Conservation (phyloP, 306 rosid species). For the Medicago ruthenica region DNA sequence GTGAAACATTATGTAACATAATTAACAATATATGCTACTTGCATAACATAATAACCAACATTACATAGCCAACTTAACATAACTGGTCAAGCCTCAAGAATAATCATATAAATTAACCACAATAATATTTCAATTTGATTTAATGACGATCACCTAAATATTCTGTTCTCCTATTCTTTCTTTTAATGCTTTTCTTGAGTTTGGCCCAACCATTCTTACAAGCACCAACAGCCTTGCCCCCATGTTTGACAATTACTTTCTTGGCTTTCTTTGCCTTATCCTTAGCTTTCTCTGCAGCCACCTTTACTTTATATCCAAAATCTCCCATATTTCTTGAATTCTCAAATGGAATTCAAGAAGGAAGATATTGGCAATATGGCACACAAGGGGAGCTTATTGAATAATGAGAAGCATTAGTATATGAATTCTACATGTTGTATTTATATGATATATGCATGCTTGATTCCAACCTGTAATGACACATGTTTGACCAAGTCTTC, state of each 20-base stretch:
- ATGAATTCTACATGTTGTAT: background rate
- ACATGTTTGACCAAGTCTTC: slow-evolving; percentile 23
- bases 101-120: background rate
- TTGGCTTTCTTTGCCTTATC: slow-evolving; percentile 31
- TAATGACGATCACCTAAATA: slow-evolving; percentile 43
- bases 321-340: slow-evolving; percentile 48
- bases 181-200: slow-evolving; percentile 24
- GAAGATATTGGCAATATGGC: background rate
- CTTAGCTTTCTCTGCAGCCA: slow-evolving; percentile 36
- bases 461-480: slow-evolving; percentile 8
- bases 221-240: slow-evolving; percentile 25
- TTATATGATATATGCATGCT: slow-evolving; percentile 7
- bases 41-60: background rate
- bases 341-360: slow-evolving; percentile 32
- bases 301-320: slow-evolving; percentile 35
- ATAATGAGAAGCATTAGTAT: background rate
- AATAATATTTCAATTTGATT: background rate
- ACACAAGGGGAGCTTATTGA: background rate
- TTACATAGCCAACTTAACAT: background rate
- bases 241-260: slow-evolving; percentile 27
- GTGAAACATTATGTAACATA: slow-evolving; percentile 1
- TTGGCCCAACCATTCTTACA: slow-evolving; percentile 50
- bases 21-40: background rate
- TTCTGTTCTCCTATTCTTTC: slow-evolving; percentile 21
- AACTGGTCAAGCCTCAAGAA: slow-evolving; percentile 3